phyloP scores from a whole-genome alignment of 78 protist species.

The Dictyostelium intermedium region DNA sequence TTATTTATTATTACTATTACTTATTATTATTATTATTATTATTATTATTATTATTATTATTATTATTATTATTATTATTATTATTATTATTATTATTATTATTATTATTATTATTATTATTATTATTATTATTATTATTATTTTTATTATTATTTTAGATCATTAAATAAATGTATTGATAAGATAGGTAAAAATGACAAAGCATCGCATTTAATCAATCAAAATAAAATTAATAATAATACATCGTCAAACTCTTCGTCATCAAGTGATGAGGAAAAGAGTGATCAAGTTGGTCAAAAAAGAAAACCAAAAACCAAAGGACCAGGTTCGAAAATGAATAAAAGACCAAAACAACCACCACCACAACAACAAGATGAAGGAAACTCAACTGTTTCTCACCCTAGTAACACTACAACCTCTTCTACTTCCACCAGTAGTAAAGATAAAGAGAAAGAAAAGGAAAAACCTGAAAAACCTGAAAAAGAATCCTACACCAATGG shows the following conservation, averaged over 20 bases:
- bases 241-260: constrained; percentile 24
- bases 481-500: not conserved
- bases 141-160: not conserved
- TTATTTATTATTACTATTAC: not conserved
- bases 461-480: not conserved
- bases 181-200: constrained; percentile 59
- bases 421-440: not conserved
- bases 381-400: not conserved
- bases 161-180: constrained; percentile 65
- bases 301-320: not conserved
- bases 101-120: not conserved
- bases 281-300: constrained; percentile 15
- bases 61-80: not conserved
- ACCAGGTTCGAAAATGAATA: constrained; percentile 16
- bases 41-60: not conserved
- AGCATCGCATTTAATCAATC: not conserved
- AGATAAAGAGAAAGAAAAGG: not conserved
- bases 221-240: not conserved
- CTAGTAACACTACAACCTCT: not conserved
- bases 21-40: no score
- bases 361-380: not conserved
- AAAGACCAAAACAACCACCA: constrained; percentile 53
- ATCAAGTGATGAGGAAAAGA: constrained; percentile 45
- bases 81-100: not conserved
- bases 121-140: not conserved